Base-by-base conservation (phyloP, 2,329 filamentous ascomycete genomes). In the Pestalotiopsis sp. region DNA sequence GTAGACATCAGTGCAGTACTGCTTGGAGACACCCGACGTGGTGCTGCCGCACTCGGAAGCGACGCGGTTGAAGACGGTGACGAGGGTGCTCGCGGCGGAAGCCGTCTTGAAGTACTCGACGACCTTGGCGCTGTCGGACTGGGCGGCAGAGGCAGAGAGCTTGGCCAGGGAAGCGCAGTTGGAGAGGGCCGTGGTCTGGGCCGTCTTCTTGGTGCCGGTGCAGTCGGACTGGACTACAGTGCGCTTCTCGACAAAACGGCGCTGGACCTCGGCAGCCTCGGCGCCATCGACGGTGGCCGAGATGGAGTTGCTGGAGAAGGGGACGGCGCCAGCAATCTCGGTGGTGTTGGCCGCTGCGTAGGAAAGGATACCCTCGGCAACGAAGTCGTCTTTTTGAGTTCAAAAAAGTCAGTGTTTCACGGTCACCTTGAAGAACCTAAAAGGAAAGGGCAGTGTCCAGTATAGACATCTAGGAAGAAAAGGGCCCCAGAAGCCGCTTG, bases 71-170 rank as follows among this genome's bases (percentile, higher is more conserved):
- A 82, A 82, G 68, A 91, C 83, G 20, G 81, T 82, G 2, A 86
- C 82, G 5, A 91, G 87, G 0, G 79, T 82, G 64, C 76, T 81
- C 56, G 85, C 83, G 17, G 82, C 82, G 2, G 78, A 69, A 13
- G 79, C 69, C 12, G 80, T 78, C 80, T 90, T 91, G 85, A 92
- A 93, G 82, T 90, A 92, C 75, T 90, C 87, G 45, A 77, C 78
- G 73, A 91, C 79, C 74, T 84, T 88, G 72, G 80, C 78, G 3
- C 83, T 82, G 0, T 86, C 87, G 0, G 82, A 86, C 1, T 81
- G 76, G 0, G 88, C 87, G 2, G 86, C 86, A 1, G 78, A 75
- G 0, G 86, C 83, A 11, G 90, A 89, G 3, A 80, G 77, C 2
- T 79, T 80, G 1, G 90, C 88, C 4, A 91, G 80, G 17, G 78